Conservation (phyloP, 1,284 basidiomycete species). For the Marasmius sp. region DNA sequence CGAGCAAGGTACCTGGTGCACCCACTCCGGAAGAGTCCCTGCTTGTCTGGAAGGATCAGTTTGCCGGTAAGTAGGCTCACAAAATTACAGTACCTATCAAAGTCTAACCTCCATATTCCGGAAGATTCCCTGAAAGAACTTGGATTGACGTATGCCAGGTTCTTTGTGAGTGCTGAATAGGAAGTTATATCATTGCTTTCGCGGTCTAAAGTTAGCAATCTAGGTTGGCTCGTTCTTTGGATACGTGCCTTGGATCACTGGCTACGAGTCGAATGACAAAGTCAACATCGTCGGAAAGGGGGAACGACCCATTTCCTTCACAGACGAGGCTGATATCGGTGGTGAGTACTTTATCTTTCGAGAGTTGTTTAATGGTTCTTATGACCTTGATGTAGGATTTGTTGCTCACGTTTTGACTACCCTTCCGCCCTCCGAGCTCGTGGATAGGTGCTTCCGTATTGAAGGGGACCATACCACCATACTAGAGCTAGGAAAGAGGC, state of each 20-base stretch:
- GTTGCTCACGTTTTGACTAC: slow-evolving; percentile 27
- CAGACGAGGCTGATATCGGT: slow-evolving; percentile 22
- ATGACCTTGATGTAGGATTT: slow-evolving; percentile 17
- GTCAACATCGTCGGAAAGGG: slow-evolving; percentile 24
- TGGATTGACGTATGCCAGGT: slow-evolving; percentile 16
- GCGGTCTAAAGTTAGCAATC: neutral
- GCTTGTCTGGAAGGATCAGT: slow-evolving; percentile 9
- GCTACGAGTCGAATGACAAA: slow-evolving; percentile 18
- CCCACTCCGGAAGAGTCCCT: slow-evolving; percentile 11
- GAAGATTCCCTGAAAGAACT: slow-evolving; percentile 19
- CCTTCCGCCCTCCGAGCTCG: slow-evolving; percentile 19
- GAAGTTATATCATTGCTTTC: neutral
- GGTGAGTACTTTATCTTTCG: slow-evolving; percentile 10
- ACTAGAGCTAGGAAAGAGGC: slow-evolving; percentile 18
- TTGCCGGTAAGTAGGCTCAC: slow-evolving; percentile 4
- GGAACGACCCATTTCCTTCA: slow-evolving; percentile 22
- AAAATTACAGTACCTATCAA: neutral
- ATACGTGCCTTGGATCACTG: slow-evolving; percentile 18
- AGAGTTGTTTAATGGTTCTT: neutral
- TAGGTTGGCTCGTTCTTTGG: slow-evolving; percentile 17
- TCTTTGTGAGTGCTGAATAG: slow-evolving; percentile 17
- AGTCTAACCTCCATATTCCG: neutral
- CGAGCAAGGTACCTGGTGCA: neutral
- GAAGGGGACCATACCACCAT: slow-evolving; percentile 27
- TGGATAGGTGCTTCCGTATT: slow-evolving; percentile 23